These are phyloP conservation scores for Vitis hybrid DNA, from an alignment of 177 flowering plant genomes.

Conservation along the genomic window DNA sequence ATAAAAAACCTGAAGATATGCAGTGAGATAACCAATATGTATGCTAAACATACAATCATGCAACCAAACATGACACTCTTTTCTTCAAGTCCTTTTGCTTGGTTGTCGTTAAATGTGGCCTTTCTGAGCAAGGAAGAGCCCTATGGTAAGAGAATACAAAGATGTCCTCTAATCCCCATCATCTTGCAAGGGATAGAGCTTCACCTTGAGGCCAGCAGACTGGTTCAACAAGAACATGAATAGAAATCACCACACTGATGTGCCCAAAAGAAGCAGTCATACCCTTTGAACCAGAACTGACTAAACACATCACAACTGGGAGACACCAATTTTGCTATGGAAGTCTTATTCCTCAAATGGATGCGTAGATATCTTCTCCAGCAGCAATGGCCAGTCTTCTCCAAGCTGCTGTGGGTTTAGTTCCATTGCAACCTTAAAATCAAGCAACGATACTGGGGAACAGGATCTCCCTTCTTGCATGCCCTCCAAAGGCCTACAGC, in stretches of 20 bases:
- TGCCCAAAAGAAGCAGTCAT: background rate
- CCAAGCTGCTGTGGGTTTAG: slow-evolving; percentile 69
- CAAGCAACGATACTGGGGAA: slow-evolving; percentile 44
- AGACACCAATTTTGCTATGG: background rate
- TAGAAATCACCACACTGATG: background rate
- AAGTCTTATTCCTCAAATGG: background rate
- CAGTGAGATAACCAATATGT: background rate
- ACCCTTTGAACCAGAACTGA: background rate
- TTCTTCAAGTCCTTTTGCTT: background rate
- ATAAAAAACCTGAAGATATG: background rate
- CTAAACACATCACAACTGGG: background rate
- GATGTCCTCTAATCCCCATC: background rate
- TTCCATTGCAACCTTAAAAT: slow-evolving; percentile 73
- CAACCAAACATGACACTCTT: background rate
- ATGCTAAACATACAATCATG: background rate
- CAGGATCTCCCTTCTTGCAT: slow-evolving; percentile 30
- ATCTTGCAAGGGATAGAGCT: background rate
- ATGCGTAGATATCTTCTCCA: slow-evolving; percentile 60
- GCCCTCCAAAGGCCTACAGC: slow-evolving; percentile 27
- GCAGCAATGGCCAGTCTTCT: slow-evolving; percentile 67
- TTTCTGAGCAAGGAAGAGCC: background rate
- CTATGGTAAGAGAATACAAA: background rate
- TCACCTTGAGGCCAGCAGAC: background rate
- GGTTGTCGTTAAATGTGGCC: background rate
- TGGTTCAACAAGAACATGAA: background rate